Base-by-base conservation (phyloP, 2,329 filamentous ascomycete genomes). In the Annulohypoxylon truncatum region DNA sequence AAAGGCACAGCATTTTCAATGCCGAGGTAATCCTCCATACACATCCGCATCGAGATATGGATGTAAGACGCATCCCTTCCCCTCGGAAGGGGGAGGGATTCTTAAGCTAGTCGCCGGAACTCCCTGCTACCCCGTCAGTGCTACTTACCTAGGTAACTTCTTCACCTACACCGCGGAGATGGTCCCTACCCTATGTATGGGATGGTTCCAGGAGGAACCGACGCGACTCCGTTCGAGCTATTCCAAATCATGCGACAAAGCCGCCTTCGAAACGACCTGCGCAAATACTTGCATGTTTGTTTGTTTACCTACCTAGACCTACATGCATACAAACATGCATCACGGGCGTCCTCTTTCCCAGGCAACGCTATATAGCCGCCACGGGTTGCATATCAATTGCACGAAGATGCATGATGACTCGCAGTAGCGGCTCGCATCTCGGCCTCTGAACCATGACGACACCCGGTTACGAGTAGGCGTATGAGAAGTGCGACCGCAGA, bases 331-430 rank as follows among this genome's bases (percentile, higher is more conserved):
- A 42, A 20, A 22, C 38, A 42, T 42, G 10, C 15, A 22, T 22
- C 38, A 22, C 15, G 15, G 44, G 42, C 55, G 33, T n/a, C 48
- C 50, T 62, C 35, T 38, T 52, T 60, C 47, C 28, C 58, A 35
- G 59, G 35, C 18, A n/a, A n/a, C 2, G 13, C 33, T 60, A 35
- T 58, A 65, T 70, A 67, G 48, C 54, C 61, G 61, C 64, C 48
- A 42, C 55, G 48, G 22, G 38, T 42, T 42, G 42, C 40, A 40
- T 47, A 52, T 35, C 55, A 48, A 48, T 46, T 29, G 52, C 46
- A 42, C 56, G 63, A 35, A 10, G 29, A 66, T 66, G 67, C 67
- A 70, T 70, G 65, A 70, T 68, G 67, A 68, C 65, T 68, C 58
- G 67, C 67, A 70, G 67, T 66, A 70, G 67, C 42, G 65, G 47